Base-by-base conservation (phyloP, 2,329 filamentous ascomycete species). In the Chlorencoelia australis region DNA sequence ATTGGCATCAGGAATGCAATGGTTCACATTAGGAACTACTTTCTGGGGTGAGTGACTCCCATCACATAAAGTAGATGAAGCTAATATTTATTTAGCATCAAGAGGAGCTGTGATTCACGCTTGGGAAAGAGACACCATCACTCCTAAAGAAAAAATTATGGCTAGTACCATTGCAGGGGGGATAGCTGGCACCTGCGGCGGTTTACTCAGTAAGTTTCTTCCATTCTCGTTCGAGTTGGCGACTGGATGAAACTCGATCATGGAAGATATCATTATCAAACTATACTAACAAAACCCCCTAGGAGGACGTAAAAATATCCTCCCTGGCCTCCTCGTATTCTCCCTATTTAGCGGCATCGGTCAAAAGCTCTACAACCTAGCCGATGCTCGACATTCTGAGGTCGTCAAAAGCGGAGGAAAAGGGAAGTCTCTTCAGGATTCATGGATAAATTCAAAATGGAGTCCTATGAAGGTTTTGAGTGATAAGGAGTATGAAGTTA, bases 21-120 rank as follows among this genome's bases (percentile, higher is more conserved):
- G 84, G 74, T 85, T 85, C 59, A 69, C 74, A 27, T 69, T 93
- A 25, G 85, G 85, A 22, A 75, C 72, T 30, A 82, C 75, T 11
- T 95, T 79, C 56, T 89, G 79, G 69, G 79, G 81, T 78, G 65
- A 53, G 73, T 39, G 5, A 18, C 18, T 35, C 5, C 20, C 26
- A 9, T 9, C 28, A 31, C 10, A 24, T 21, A 19, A 32, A 35
- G 30, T 2, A 17, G 9, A 30, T n/a, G n/a, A n/a, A 22, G 30
- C 33, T 35, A 35, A 43, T 18, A 38, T 11, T 15, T 9, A 6
- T 18, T 20, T 39, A 77, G 72, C 67, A 14, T 65, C 71, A 3
- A 63, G 69, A 46, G 57, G 59, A 13, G 52, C 68, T 15, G 55
- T 67, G 46, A 55, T 71, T 47, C 60, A 66, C 41, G 57, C 65